These are phyloP conservation scores for Rhizopogon vesiculosus DNA, from an alignment of 768 basidiomycete species.

Conservation along the genomic window DNA sequence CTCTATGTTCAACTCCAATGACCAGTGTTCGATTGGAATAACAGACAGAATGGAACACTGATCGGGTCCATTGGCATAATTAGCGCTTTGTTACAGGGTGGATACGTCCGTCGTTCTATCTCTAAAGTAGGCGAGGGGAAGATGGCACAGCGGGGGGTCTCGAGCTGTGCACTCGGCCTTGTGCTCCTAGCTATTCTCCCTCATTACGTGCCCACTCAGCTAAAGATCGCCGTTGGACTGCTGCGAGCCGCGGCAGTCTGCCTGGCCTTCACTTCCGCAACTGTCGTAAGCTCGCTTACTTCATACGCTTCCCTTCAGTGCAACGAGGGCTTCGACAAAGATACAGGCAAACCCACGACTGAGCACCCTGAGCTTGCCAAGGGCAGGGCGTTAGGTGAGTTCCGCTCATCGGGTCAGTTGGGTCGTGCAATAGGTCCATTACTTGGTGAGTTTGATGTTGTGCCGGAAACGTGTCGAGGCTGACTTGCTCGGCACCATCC, in stretches of 20 bases:
- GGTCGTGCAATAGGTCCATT: slow-evolving; percentile 91
- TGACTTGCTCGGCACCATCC: not conserved
- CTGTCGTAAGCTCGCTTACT: slow-evolving; percentile 91
- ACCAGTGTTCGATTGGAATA: slow-evolving; percentile 84
- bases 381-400: slow-evolving; percentile 79
- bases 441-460: slow-evolving; percentile 50
- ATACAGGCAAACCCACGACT: slow-evolving; percentile 49
- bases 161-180: slow-evolving; percentile 68
- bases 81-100: slow-evolving; percentile 87
- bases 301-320: slow-evolving; percentile 89
- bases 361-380: slow-evolving; percentile 71
- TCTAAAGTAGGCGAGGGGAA: slow-evolving; percentile 71
- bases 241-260: slow-evolving; percentile 73
- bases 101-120: slow-evolving; percentile 84
- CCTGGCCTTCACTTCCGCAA: slow-evolving; percentile 92
- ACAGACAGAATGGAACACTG: slow-evolving; percentile 81
- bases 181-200: slow-evolving; percentile 71
- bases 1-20: not conserved
- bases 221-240: slow-evolving; percentile 43
- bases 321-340: slow-evolving; percentile 61
- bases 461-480: slow-evolving; percentile 8
- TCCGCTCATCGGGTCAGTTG: slow-evolving; percentile 91
- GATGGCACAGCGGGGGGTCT: slow-evolving; percentile 81
- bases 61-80: slow-evolving; percentile 88
- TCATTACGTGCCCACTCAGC: slow-evolving; percentile 36